Conservation (phyloP, 2,329 filamentous ascomycete species). For the Penicillium verrucosum region DNA sequence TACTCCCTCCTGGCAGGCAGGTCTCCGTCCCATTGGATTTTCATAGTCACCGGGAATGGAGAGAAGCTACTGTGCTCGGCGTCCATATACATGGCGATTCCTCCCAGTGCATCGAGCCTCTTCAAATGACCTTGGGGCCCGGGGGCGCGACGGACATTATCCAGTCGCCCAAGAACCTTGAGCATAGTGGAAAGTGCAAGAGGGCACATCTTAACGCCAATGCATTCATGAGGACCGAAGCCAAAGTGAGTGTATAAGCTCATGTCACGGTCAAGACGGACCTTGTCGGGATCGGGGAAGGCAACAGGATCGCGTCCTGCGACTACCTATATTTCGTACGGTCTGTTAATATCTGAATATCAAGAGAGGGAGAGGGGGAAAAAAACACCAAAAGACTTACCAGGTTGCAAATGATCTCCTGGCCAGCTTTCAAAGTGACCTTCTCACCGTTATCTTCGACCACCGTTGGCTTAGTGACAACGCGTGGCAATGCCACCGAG, state of each 20-base stretch:
- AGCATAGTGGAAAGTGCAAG: conserved; percentile 40
- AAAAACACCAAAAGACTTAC: conserved; percentile 22
- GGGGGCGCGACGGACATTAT: conserved; percentile 42
- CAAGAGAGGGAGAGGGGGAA: not conserved
- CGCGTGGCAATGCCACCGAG: conserved; percentile 38
- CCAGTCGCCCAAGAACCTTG: conserved; percentile 40
- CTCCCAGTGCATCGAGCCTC: conserved; percentile 38
- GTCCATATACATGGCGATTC: conserved; percentile 45
- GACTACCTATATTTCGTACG: conserved; percentile 24
- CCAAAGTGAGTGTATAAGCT: conserved; percentile 64
- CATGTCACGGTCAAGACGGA: conserved; percentile 62
- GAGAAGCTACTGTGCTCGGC: conserved; percentile 43
- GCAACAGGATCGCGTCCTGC: conserved; percentile 37
- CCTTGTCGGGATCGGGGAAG: conserved; percentile 42
- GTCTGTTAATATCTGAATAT: not conserved
- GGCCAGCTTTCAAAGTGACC: conserved; percentile 34
- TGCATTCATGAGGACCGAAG: conserved; percentile 59
- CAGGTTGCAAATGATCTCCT: conserved; percentile 37
- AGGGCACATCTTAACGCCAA: conserved; percentile 48
- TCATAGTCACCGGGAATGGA: conserved; percentile 46
- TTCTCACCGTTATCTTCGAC: conserved; percentile 36
- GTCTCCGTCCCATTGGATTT: conserved; percentile 44
- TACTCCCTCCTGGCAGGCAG: conserved; percentile 22
- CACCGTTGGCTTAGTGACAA: conserved; percentile 32
- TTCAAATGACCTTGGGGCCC: conserved; percentile 43